Evolutionary conservation across 352 stramenopile genomes (phyloP).

Genomic region (Phytopythium delawarense): DNA sequence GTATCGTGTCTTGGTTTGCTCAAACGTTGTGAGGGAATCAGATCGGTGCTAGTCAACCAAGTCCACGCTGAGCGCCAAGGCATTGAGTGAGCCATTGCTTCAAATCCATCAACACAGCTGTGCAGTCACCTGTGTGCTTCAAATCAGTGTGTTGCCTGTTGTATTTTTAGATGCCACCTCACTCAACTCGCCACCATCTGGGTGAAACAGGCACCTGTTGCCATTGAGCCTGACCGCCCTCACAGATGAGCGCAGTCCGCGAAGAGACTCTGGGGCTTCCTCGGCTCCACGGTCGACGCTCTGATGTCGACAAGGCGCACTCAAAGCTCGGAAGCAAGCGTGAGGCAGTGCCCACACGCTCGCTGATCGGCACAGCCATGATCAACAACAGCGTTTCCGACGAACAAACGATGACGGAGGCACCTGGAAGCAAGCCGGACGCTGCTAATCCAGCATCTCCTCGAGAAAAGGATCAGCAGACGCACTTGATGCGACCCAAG

Average conservation of each 20-base stretch:
- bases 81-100: too few relatives aligned
- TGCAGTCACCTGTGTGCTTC: too few relatives aligned
- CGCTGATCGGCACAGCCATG: neutral
- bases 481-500: neutral
- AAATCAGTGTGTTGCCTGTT: neutral
- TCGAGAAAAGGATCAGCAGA: neutral
- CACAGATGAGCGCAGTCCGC: neutral
- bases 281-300: neutral
- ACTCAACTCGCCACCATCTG: neutral
- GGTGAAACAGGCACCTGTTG: neutral
- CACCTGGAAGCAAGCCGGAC: neutral
- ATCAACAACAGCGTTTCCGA: conserved; percentile 1
- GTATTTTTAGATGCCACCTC: neutral
- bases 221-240: neutral
- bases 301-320: neutral
- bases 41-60: too few relatives aligned
- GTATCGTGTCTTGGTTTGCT: too few relatives aligned
- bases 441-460: neutral
- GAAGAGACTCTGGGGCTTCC: neutral
- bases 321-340: neutral
- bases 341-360: neutral
- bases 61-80: too few relatives aligned
- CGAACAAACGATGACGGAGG: neutral
- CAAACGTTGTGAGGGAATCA: too few relatives aligned
- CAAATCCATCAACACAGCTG: too few relatives aligned